Evolutionary conservation across 176 grass and related monocot genomes (phyloP).

Genomic region (Ensete glaucum): DNA sequence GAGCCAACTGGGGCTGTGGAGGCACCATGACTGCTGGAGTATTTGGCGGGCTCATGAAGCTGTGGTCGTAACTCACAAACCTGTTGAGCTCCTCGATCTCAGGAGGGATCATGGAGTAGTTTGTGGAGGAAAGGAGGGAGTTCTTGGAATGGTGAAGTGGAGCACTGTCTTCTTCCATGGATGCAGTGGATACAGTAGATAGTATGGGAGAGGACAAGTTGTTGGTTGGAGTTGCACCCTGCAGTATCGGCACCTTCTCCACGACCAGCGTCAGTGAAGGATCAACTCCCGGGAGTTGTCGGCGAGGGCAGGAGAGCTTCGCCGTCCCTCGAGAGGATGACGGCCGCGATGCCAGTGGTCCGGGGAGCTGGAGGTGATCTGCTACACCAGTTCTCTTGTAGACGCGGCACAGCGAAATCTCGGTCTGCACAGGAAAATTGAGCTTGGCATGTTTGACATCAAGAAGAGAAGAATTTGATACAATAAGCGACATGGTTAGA

Average conservation of each 20-base stretch:
- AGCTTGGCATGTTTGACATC: neutral
- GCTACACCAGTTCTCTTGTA: conserved; percentile 78
- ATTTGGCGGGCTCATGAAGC: conserved; percentile 26
- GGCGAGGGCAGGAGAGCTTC: neutral
- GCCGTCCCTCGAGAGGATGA: neutral
- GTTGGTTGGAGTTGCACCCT: neutral
- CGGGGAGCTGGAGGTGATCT: conserved; percentile 44
- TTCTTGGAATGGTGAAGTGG: neutral
- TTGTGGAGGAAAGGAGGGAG: conserved; percentile 29
- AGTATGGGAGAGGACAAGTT: neutral
- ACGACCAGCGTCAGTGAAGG: neutral
- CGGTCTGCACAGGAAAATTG: conserved; percentile 6
- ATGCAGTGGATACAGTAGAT: conserved; percentile 36
- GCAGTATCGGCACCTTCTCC: neutral
- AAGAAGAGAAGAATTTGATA: neutral
- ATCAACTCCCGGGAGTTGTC: conserved; percentile 1
- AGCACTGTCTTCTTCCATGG: conserved; percentile 62
- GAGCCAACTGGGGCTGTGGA: conserved; percentile 4
- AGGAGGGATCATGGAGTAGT: conserved; percentile 32
- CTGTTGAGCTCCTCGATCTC: conserved; percentile 69
- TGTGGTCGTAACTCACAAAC: conserved; percentile 39
- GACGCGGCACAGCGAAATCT: conserved; percentile 86
- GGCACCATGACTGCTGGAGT: conserved; percentile 13
- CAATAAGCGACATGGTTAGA: too few species aligned
- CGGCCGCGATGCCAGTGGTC: neutral